A percentile compares a stretch with the other conserved stretches of the same genome.
phyloP scores from a whole-genome alignment of 2,329 filamentous ascomycete genomes.

The Thyridium curvatum region DNA sequence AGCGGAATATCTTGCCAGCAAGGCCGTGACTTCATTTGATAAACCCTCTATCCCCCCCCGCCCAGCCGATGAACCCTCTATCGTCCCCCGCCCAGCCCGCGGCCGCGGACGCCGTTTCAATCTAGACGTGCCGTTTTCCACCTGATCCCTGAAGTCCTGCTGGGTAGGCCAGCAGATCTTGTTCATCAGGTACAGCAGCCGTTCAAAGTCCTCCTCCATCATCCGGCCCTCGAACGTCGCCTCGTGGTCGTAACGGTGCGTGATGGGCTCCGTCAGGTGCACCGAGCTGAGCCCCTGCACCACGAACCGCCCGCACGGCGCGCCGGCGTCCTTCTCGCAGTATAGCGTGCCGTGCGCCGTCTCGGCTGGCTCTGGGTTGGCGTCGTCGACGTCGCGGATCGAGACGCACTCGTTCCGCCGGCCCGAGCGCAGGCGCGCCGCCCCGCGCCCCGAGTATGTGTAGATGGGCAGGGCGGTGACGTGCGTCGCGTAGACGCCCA shows the following conservation, averaged over 20 bases:
- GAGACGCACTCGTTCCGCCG: conserved; percentile 11
- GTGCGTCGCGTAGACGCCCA: conserved; percentile 12
- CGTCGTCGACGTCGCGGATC: conserved; percentile 14
- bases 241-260: conserved; percentile 11
- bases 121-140: no score
- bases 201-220: not conserved
- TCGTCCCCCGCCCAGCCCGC: no score
- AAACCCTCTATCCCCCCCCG: no score
- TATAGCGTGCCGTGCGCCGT: conserved; percentile 7
- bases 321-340: conserved; percentile 3
- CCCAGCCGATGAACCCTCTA: no score
- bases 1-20: no score
- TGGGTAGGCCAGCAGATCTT: no score
- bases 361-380: conserved; percentile 3
- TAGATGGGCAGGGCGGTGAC: conserved; percentile 17
- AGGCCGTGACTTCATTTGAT: no score
- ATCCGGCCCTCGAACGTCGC: conserved; percentile 15
- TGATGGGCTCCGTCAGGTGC: conserved; percentile 12
- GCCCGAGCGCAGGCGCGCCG: conserved; percentile 9
- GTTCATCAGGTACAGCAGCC: not conserved
- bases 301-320: conserved; percentile 1
- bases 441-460: conserved; percentile 14
- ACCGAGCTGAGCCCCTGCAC: conserved; percentile 11
- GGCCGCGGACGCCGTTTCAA: no score
- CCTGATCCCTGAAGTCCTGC: no score